These are phyloP conservation scores for Agaricus sinodeliciosus DNA, from an alignment of 768 basidiomycete genomes.

Conservation along the genomic window DNA sequence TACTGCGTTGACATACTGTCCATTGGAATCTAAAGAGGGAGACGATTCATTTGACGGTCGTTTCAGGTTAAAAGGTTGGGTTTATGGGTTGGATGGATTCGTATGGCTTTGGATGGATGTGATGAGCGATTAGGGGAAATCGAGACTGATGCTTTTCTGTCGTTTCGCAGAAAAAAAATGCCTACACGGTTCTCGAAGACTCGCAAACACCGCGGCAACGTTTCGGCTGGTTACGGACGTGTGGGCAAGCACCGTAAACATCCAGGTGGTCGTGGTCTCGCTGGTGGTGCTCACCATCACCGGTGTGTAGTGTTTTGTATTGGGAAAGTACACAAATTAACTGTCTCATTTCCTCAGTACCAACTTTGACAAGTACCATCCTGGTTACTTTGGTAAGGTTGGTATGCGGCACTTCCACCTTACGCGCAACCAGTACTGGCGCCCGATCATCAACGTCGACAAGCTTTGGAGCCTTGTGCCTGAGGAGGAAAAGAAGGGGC, in stretches of 20 bases:
- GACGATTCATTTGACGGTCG: constrained; percentile 4
- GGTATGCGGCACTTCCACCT: constrained; percentile 99
- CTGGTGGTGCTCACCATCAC: constrained; percentile 99
- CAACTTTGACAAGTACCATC: constrained; percentile 99
- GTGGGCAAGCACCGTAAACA: constrained; percentile 99
- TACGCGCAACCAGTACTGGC: constrained; percentile 86
- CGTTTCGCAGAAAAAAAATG: constrained; percentile 45
- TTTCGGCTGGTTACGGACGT: constrained; percentile 99
- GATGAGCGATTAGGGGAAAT: constrained; percentile 13
- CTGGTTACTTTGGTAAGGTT: constrained; percentile 99
- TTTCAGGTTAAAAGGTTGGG: constrained; percentile 20
- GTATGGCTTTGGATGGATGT: constrained; percentile 43
- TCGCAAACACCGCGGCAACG: constrained; percentile 98
- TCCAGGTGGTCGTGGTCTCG: constrained; percentile 99
- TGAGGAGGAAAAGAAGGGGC: constrained; percentile 69
- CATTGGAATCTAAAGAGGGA: constrained; percentile 5
- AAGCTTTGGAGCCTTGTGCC: constrained; percentile 93
- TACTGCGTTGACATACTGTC: constrained; percentile 10
- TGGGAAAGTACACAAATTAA: background rate
- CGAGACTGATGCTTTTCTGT: constrained; percentile 13
- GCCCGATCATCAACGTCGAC: constrained; percentile 97
- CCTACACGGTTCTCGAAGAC: constrained; percentile 96
- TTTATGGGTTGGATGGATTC: constrained; percentile 33
- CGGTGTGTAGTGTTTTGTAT: constrained; percentile 46
- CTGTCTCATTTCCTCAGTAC: constrained; percentile 42